Conservation (phyloP, 2,329 filamentous ascomycete species). For the Coleophoma crateriformis region DNA sequence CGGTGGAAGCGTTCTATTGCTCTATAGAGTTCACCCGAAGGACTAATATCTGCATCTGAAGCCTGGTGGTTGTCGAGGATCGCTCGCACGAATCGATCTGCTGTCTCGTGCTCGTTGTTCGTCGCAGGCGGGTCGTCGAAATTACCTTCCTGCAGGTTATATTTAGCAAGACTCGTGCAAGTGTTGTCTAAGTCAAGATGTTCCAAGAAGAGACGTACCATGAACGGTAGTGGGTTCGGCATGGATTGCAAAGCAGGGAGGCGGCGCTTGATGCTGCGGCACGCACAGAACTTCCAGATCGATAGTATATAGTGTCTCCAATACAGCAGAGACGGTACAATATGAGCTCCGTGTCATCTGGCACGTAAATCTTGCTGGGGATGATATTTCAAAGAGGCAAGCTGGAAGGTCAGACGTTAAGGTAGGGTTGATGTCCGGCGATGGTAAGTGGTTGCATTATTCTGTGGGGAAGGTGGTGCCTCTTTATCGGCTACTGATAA, state of each 20-base stretch:
- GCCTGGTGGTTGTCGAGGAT: slow-evolving; percentile 32
- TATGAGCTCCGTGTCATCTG: not conserved
- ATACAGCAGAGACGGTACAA: too few relatives aligned
- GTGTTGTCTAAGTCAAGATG: too few relatives aligned
- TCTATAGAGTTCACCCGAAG: slow-evolving; percentile 37
- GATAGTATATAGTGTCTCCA: too few relatives aligned
- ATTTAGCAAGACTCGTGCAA: slow-evolving; percentile 1
- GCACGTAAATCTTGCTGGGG: not conserved
- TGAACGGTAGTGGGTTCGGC: slow-evolving; percentile 18
- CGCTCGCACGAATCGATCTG: slow-evolving; percentile 28
- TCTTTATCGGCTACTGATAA: too few relatives aligned
- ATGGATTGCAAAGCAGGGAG: slow-evolving; percentile 4
- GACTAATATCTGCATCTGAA: slow-evolving; percentile 30
- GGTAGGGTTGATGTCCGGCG: too few relatives aligned
- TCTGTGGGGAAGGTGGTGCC: not conserved
- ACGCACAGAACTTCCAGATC: too few relatives aligned
- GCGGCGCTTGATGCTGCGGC: not conserved
- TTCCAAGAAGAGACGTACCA: slow-evolving; percentile 12
- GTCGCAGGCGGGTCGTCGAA: slow-evolving; percentile 19
- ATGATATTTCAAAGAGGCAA: not conserved
- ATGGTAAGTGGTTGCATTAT: not conserved
- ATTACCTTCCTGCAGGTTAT: slow-evolving; percentile 19
- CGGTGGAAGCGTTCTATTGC: slow-evolving; percentile 35
- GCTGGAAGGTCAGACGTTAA: not conserved
- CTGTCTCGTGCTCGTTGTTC: slow-evolving; percentile 18